These are phyloP conservation scores for Lobulomyces angularis DNA, from an alignment of 192 early-diverging fungal species.

Conservation along the genomic window DNA sequence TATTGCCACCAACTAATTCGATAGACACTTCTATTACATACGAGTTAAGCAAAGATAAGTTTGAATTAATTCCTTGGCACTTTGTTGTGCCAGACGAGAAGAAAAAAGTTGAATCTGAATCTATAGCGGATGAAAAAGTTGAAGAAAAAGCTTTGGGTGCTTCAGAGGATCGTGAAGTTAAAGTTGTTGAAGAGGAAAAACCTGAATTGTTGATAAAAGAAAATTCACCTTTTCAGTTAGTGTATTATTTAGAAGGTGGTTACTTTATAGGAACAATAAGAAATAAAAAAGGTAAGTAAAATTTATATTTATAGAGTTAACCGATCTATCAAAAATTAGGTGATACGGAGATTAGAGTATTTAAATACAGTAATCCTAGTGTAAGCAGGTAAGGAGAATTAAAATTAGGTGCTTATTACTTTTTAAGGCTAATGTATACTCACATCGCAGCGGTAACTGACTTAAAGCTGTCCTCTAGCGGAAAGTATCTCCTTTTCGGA, in stretches of 20 bases:
- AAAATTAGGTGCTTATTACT: not conserved
- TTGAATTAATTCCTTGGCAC: slow-evolving; percentile 22
- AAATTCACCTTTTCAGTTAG: too few relatives aligned
- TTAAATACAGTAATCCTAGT: slow-evolving; percentile 24
- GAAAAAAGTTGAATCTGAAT: not conserved
- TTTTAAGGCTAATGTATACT: slow-evolving; percentile 22
- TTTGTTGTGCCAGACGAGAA: slow-evolving; percentile 22
- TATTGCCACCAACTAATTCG: slow-evolving; percentile 16
- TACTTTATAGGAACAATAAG: slow-evolving; percentile 36
- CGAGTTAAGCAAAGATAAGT: slow-evolving; percentile 11
- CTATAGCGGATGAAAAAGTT: not conserved
- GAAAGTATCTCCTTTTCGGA: slow-evolving; percentile 32
- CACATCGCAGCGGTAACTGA: slow-evolving; percentile 19
- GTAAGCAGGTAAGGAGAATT: slow-evolving; percentile 29
- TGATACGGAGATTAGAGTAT: slow-evolving; percentile 34
- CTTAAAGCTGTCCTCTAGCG: slow-evolving; percentile 21
- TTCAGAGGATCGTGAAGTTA: not conserved
- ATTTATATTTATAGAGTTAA: too few relatives aligned
- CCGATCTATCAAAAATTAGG: too few relatives aligned
- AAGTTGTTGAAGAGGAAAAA: not conserved
- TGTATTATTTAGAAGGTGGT: slow-evolving; percentile 34
- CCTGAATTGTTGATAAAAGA: not conserved
- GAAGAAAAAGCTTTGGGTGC: too few relatives aligned
- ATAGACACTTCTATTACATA: slow-evolving; percentile 29
- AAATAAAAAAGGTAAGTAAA: slow-evolving; percentile 33